These are phyloP conservation scores for Candida ortonii DNA, from an alignment of 805 yeast species.

Conservation along the genomic window DNA sequence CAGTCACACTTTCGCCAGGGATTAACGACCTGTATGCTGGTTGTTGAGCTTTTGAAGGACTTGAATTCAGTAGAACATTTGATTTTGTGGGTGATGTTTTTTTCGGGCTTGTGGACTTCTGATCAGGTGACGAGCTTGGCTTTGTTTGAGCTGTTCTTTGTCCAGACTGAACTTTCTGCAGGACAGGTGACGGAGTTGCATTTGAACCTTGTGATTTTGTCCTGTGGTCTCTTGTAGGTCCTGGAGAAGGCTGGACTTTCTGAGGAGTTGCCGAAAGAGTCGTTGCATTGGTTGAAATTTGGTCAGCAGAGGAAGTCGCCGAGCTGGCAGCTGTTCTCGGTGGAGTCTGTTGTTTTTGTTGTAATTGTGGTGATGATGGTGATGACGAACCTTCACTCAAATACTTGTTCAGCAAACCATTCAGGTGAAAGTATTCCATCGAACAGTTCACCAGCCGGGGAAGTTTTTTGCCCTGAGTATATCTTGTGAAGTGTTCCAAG, in stretches of 20 bases:
- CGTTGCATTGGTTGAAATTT: slow-evolving; percentile 14
- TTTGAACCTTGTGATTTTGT: too few relatives aligned
- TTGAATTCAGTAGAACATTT: too few relatives aligned
- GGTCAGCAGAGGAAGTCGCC: slow-evolving; percentile 8
- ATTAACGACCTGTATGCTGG: too few relatives aligned
- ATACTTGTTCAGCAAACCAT: slow-evolving; percentile 16
- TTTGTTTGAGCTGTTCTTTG: too few relatives aligned
- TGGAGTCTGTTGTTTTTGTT: slow-evolving; percentile 4
- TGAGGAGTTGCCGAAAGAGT: slow-evolving; percentile 8
- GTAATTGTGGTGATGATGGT: slow-evolving; percentile 1
- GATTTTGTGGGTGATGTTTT: too few relatives aligned
- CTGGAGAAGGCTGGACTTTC: not conserved
- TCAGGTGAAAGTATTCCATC: slow-evolving; percentile 35
- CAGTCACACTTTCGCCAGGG: too few relatives aligned
- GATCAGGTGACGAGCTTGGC: too few relatives aligned
- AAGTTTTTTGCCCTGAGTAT: slow-evolving; percentile 48
- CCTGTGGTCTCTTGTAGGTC: too few relatives aligned
- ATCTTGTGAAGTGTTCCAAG: slow-evolving; percentile 51
- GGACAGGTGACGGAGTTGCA: too few relatives aligned
- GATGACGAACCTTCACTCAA: not conserved
- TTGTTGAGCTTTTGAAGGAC: too few relatives aligned
- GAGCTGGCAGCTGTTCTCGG: slow-evolving; percentile 13
- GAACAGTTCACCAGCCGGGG: slow-evolving; percentile 54
- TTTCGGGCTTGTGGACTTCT: too few relatives aligned
- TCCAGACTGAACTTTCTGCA: too few relatives aligned